Percentiles rank a stretch among this genome's conserved stretches.
Evolutionary conservation across 805 yeast species (phyloP).

Genomic region (Suhomyces prunicola): DNA sequence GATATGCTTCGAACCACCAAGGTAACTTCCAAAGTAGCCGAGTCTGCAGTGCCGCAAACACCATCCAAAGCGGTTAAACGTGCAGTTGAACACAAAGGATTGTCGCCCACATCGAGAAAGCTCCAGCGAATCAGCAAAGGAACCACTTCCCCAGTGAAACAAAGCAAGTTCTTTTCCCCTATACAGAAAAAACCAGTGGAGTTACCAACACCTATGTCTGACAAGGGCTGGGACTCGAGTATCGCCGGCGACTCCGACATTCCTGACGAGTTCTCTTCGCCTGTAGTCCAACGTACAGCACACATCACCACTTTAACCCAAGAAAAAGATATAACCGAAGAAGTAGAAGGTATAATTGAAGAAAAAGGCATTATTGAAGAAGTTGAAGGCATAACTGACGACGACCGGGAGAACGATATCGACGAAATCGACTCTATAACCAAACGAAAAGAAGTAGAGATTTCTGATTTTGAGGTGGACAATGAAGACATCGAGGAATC

Average conservation of each 20-base stretch:
- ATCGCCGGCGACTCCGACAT: conserved; percentile 31
- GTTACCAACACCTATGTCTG: conserved; percentile 11
- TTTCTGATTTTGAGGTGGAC: conserved; percentile 19
- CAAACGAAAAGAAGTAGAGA: conserved; percentile 6
- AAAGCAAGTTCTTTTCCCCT: conserved; percentile 11
- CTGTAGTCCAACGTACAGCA: conserved; percentile 7
- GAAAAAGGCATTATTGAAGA: background rate
- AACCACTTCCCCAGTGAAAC: conserved; percentile 4
- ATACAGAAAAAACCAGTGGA: conserved; percentile 1
- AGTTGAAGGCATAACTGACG: background rate
- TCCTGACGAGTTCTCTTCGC: conserved; percentile 29
- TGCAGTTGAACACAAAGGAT: background rate
- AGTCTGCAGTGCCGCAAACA: background rate
- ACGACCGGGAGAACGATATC: background rate
- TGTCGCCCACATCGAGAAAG: conserved; percentile 12
- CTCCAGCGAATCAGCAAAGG: conserved; percentile 5
- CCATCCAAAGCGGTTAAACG: background rate
- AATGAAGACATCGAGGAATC: conserved; percentile 42
- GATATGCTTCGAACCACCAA: background rate
- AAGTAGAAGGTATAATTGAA: background rate
- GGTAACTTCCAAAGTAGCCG: background rate
- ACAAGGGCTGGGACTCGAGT: conserved; percentile 11
- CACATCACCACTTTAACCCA: background rate
- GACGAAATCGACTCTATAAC: conserved; percentile 4
- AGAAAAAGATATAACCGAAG: background rate